A percentile compares a stretch with the other conserved stretches of the same genome.
phyloP scores from a whole-genome alignment of 345 rosid species.

The Odontarrhena argentea region DNA sequence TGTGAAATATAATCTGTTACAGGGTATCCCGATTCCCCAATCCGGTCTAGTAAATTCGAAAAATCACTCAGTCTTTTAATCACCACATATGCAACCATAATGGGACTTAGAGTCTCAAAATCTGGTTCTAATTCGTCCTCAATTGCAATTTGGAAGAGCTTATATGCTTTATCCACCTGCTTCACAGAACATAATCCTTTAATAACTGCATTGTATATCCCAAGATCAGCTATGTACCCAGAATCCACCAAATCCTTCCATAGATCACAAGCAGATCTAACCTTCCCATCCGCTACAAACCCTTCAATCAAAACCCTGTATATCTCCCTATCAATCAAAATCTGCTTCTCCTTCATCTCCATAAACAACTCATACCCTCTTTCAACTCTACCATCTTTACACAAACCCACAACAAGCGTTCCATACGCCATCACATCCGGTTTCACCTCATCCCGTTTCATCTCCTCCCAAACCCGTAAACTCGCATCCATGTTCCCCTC shows the following conservation, averaged over 20 bases:
- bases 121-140: constrained; percentile 76
- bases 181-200: constrained; percentile 67
- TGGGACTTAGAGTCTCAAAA: constrained; percentile 66
- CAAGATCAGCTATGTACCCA: constrained; percentile 80
- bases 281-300: constrained; percentile 64
- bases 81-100: constrained; percentile 66
- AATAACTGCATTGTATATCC: constrained; percentile 78
- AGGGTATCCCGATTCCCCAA: constrained; percentile 57
- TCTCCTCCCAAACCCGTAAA: constrained; percentile 82
- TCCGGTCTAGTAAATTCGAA: constrained; percentile 53
- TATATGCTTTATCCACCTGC: constrained; percentile 70
- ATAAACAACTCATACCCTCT: constrained; percentile 61
- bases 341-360: constrained; percentile 73
- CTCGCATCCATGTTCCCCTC: constrained; percentile 73
- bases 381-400: constrained; percentile 60
- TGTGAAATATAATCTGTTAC: constrained; percentile 59
- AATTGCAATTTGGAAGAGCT: constrained; percentile 56
- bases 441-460: constrained; percentile 63
- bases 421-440: constrained; percentile 89
- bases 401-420: constrained; percentile 66
- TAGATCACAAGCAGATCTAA: constrained; percentile 68
- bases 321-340: constrained; percentile 72
- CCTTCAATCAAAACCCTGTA: constrained; percentile 71
- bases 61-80: constrained; percentile 56
- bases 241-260: constrained; percentile 83